Evolutionary conservation across 2,329 filamentous ascomycete genomes (phyloP).

Genomic region (Exserohilum rostratum): DNA sequence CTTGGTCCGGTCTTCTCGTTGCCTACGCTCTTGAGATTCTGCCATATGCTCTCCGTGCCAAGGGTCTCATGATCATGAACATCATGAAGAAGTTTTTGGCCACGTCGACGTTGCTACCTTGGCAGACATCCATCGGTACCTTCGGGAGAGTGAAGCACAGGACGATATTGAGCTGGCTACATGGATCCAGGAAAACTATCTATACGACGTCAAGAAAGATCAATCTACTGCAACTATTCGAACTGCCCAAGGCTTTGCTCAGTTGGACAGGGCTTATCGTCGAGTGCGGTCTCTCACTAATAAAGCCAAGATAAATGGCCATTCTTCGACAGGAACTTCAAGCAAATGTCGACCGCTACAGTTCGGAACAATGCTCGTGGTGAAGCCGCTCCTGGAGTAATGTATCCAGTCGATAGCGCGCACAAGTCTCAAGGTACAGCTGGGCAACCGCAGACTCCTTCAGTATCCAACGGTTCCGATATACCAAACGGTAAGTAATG

Average conservation of each 20-base stretch:
- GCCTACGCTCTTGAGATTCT: conserved; percentile 60
- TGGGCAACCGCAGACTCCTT: background rate
- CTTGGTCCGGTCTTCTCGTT: conserved; percentile 64
- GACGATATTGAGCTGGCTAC: conserved; percentile 28
- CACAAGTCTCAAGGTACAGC: background rate
- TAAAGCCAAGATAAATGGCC: conserved; percentile 43
- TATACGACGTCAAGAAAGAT: conserved; percentile 19
- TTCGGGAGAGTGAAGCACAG: conserved; percentile 25
- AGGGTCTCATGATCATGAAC: conserved; percentile 61
- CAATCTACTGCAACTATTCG: conserved; percentile 18
- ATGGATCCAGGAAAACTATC: conserved; percentile 33
- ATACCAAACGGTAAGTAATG: conserved; percentile 1
- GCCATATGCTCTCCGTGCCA: conserved; percentile 57
- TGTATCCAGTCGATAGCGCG: conserved; percentile 6
- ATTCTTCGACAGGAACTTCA: conserved; percentile 34
- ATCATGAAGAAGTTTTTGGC: conserved; percentile 26
- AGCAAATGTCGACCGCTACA: conserved; percentile 25
- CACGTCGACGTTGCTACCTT: conserved; percentile 33
- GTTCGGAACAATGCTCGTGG: conserved; percentile 29
- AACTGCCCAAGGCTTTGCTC: conserved; percentile 27
- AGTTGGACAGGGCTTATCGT: conserved; percentile 37
- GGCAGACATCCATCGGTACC: conserved; percentile 26
- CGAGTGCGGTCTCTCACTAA: conserved; percentile 37
- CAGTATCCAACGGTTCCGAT: background rate
- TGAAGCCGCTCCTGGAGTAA: conserved; percentile 16